Conservation (phyloP, 371 early-diverging fungal species). For the Mortierella sp. region DNA sequence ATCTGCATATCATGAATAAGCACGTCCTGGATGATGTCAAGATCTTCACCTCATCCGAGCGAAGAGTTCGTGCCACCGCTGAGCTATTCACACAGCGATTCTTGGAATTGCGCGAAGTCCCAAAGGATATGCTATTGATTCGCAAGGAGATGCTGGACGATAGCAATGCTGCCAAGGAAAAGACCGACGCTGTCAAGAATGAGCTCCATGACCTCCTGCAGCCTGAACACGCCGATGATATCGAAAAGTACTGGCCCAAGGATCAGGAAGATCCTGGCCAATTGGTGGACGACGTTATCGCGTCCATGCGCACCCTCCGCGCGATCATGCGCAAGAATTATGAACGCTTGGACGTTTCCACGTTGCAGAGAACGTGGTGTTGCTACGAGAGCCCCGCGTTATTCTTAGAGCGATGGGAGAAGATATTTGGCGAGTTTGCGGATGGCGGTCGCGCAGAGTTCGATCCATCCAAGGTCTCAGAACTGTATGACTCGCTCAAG, state of each 20-base stretch:
- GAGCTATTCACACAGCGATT: conserved; percentile 86
- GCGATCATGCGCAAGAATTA: conserved; percentile 86
- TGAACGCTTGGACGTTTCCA: conserved; percentile 60
- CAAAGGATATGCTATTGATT: conserved; percentile 71
- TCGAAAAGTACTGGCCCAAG: conserved; percentile 66
- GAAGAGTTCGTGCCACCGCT: conserved; percentile 90
- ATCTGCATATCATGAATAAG: conserved; percentile 88
- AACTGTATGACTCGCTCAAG: conserved; percentile 94
- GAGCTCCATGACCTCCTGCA: conserved; percentile 70
- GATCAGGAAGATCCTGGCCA: conserved; percentile 71
- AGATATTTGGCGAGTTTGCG: conserved; percentile 90
- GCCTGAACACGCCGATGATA: conserved; percentile 43
- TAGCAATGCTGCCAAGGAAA: conserved; percentile 93
- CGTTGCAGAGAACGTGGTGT: conserved; percentile 80
- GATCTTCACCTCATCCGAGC: conserved; percentile 88
- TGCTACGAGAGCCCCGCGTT: conserved; percentile 80
- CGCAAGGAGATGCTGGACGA: conserved; percentile 95
- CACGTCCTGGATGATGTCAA: conserved; percentile 88
- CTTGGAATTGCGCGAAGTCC: conserved; percentile 67
- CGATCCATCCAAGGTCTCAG: conserved; percentile 92
- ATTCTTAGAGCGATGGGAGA: conserved; percentile 96
- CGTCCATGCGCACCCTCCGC: conserved; percentile 73
- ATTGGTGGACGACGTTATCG: conserved; percentile 76
- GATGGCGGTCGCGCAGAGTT: conserved; percentile 67
- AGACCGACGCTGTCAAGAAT: conserved; percentile 87